phyloP scores from a whole-genome alignment of 208 protist species.

The Zelonia costaricensis region DNA sequence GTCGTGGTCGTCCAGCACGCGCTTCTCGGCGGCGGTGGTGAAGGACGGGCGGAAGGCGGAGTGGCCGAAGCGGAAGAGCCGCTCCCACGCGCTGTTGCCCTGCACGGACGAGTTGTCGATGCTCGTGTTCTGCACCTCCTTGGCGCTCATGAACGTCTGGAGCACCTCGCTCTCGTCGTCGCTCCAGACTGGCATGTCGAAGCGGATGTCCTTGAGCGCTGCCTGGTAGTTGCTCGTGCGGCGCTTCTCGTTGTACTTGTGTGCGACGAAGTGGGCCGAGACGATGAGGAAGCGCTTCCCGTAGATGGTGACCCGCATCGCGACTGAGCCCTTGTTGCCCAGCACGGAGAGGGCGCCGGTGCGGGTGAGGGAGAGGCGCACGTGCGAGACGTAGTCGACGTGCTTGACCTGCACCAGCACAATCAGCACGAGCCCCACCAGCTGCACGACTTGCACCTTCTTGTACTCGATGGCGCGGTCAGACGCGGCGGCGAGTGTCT shows the following conservation, averaged over 20 bases:
- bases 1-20: constrained; percentile 80
- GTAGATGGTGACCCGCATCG: constrained; percentile 82
- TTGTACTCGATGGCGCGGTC: constrained; percentile 50
- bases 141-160: constrained; percentile 53
- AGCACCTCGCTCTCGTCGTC: constrained; percentile 82
- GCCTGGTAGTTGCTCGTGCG: constrained; percentile 78
- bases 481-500: constrained; percentile 42
- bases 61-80: constrained; percentile 33
- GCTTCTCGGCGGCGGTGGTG: constrained; percentile 35
- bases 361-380: constrained; percentile 68
- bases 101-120: constrained; percentile 16
- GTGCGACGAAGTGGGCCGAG: constrained; percentile 89
- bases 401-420: constrained; percentile 60
- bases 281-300: constrained; percentile 91
- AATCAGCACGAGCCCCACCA: constrained; percentile 80
- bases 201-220: constrained; percentile 63
- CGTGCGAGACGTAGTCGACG: constrained; percentile 65
- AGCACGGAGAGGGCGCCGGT: constrained; percentile 73
- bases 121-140: not conserved
- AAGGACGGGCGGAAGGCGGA: constrained; percentile 25
- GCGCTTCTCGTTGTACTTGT: constrained; percentile 81
- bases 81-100: constrained; percentile 43
- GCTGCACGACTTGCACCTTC: constrained; percentile 69
- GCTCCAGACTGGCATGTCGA: constrained; percentile 53
- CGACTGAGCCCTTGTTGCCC: constrained; percentile 93